Evolutionary conservation across 2,329 filamentous ascomycete species (phyloP).

Genomic region (Harringtonia lauricola): DNA sequence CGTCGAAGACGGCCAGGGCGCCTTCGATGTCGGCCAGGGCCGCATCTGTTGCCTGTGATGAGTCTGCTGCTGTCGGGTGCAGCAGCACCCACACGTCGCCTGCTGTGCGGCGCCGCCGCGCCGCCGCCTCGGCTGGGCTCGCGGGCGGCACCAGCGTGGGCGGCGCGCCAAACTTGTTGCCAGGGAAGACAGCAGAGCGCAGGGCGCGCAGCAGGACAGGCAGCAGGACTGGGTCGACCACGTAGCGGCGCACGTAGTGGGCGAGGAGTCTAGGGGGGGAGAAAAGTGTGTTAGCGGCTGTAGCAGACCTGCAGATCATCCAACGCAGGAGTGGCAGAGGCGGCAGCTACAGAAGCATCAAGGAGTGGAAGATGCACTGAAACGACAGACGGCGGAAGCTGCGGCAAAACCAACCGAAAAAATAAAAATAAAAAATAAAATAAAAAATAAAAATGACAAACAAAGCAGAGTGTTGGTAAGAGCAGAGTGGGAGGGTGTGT

Average conservation of each 20-base stretch:
- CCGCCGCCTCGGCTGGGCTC: slow-evolving; percentile 45
- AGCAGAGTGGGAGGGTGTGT: neutral
- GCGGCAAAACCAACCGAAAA: too few species aligned
- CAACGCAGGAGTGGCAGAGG: too few species aligned
- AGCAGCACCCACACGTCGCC: slow-evolving; percentile 1
- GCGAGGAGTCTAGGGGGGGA: slow-evolving; percentile 39
- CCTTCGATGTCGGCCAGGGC: slow-evolving; percentile 48
- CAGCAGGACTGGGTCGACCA: slow-evolving; percentile 54
- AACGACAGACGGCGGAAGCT: too few species aligned
- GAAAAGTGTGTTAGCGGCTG: neutral
- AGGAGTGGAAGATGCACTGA: neutral
- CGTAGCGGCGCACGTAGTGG: slow-evolving; percentile 39
- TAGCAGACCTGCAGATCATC: too few species aligned
- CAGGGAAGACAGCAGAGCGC: slow-evolving; percentile 75
- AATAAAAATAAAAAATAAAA: neutral
- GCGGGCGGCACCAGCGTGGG: slow-evolving; percentile 49
- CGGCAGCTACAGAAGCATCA: too few species aligned
- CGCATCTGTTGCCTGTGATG: slow-evolving; percentile 1
- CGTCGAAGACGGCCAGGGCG: slow-evolving; percentile 63
- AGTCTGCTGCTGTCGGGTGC: neutral
- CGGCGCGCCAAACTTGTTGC: slow-evolving; percentile 58
- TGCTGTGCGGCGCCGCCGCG: slow-evolving; percentile 36
- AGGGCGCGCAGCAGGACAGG: slow-evolving; percentile 58
- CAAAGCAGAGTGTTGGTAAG: too few species aligned
- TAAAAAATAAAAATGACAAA: neutral